phyloP scores from a whole-genome alignment of 768 basidiomycete genomes.

The Ramaria rubella region DNA sequence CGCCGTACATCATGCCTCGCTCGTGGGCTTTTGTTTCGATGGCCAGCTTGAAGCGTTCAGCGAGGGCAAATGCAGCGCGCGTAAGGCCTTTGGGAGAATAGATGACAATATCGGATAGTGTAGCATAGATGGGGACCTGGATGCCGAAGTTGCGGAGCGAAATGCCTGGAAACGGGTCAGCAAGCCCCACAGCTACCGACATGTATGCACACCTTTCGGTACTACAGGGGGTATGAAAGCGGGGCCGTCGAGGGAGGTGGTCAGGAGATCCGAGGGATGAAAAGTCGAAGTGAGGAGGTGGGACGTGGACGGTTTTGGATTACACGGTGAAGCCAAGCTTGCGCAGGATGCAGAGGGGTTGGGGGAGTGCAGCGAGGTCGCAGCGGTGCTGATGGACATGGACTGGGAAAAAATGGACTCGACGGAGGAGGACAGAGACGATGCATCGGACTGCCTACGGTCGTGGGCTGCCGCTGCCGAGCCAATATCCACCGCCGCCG shows the following conservation, averaged over 20 bases:
- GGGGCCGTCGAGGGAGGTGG: slow-evolving; percentile 31
- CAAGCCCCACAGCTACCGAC: slow-evolving; percentile 55
- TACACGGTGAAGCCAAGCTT: slow-evolving; percentile 15
- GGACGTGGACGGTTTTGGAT: slow-evolving; percentile 12
- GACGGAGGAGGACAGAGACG: slow-evolving; percentile 11
- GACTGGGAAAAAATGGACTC: slow-evolving; percentile 17
- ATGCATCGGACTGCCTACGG: slow-evolving; percentile 4
- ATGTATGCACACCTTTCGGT: slow-evolving; percentile 49
- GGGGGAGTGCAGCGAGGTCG: slow-evolving; percentile 13
- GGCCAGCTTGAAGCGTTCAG: slow-evolving; percentile 59
- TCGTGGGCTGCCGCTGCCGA: slow-evolving; percentile 12
- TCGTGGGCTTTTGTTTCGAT: slow-evolving; percentile 52
- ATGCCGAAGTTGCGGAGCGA: slow-evolving; percentile 84
- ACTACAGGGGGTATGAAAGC: slow-evolving; percentile 67
- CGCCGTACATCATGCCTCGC: slow-evolving; percentile 24
- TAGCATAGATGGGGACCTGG: slow-evolving; percentile 79
- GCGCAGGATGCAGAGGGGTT: slow-evolving; percentile 16
- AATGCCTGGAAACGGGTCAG: slow-evolving; percentile 39
- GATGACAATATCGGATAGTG: slow-evolving; percentile 83
- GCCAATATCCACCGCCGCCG: slow-evolving; percentile 20
- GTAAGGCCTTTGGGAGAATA: slow-evolving; percentile 69
- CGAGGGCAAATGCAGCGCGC: slow-evolving; percentile 50
- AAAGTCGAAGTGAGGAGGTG: slow-evolving; percentile 26
- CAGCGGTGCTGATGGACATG: slow-evolving; percentile 12
- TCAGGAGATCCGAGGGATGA: slow-evolving; percentile 31